These are phyloP conservation scores for Synchytrium microbalum DNA, from an alignment of 371 early-diverging fungal species.

Conservation along the genomic window DNA sequence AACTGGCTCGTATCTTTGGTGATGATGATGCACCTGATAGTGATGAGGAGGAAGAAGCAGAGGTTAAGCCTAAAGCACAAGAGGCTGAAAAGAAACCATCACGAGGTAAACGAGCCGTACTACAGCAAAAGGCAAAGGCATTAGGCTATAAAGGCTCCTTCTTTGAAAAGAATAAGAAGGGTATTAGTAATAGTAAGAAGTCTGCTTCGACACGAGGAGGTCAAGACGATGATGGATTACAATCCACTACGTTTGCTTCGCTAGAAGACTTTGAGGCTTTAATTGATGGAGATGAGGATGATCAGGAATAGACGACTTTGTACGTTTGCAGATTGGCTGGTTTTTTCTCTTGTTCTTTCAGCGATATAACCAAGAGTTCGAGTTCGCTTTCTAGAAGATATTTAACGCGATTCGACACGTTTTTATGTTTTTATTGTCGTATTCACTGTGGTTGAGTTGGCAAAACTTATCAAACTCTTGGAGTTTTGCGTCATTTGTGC, in stretches of 20 bases:
- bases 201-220: constrained; percentile 30
- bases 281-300: constrained; percentile 8
- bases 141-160: constrained; percentile 37
- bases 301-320: not conserved
- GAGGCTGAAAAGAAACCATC: constrained; percentile 8
- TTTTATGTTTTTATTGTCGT: no score
- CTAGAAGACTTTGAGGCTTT: constrained; percentile 18
- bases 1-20: not conserved
- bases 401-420: no score
- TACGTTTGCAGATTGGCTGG: no score
- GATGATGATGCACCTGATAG: not conserved
- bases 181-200: constrained; percentile 8
- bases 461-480: no score
- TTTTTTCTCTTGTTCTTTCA: no score
- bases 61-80: constrained; percentile 13
- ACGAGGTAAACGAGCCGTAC: constrained; percentile 2
- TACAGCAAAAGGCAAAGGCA: constrained; percentile 22
- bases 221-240: not conserved
- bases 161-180: constrained; percentile 18
- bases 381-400: no score
- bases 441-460: no score
- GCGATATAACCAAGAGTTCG: no score
- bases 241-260: constrained; percentile 21
- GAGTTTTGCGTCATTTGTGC: no score
- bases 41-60: constrained; percentile 15